Conservation (phyloP, 306 rosid genomes). For the Hippophae rhamnoides region DNA sequence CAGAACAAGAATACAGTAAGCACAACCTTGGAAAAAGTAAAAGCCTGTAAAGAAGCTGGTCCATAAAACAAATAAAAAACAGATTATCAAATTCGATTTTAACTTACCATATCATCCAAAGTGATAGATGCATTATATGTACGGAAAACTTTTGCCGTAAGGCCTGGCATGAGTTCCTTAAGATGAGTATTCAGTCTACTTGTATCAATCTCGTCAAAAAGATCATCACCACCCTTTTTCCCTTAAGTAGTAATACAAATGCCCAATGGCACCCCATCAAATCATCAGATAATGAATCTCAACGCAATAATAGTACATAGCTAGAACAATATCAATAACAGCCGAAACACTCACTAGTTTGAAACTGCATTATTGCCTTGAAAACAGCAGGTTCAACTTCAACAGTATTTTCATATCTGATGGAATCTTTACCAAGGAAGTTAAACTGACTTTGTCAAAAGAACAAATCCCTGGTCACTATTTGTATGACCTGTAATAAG, state of each 20-base stretch:
- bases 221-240: constrained; percentile 60
- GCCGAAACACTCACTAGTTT: constrained; percentile 40
- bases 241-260: constrained; percentile 36
- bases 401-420: constrained; percentile 81
- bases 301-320: background rate
- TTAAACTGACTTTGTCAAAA: constrained; percentile 59
- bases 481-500: constrained; percentile 3
- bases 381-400: constrained; percentile 92
- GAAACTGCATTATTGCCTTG: constrained; percentile 79
- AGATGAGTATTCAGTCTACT: constrained; percentile 82
- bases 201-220: constrained; percentile 85
- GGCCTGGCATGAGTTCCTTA: constrained; percentile 95
- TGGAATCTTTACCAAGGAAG: constrained; percentile 99
- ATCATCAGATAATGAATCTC: background rate
- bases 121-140: constrained; percentile 93
- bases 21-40: background rate
- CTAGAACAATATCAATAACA: background rate
- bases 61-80: no score
- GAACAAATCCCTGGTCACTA: constrained; percentile 15
- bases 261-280: constrained; percentile 10
- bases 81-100: background rate
- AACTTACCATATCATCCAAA: constrained; percentile 70
- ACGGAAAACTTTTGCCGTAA: constrained; percentile 96
- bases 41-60: no score
- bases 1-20: no score